Evolutionary conservation across 305 asterid species (phyloP).

Genomic region (Fraxinus greggii): DNA sequence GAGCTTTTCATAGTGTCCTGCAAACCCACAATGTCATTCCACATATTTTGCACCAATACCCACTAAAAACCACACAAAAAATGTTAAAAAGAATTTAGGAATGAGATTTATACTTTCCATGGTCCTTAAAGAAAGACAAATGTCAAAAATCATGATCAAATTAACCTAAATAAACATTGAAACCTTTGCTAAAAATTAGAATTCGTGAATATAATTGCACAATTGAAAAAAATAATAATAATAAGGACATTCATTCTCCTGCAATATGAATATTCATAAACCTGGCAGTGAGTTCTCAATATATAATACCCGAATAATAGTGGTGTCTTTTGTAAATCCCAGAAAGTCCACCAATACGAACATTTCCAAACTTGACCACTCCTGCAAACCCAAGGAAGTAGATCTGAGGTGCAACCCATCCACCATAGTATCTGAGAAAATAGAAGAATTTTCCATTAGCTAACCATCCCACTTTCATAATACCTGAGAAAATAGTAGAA

Average conservation of each 20-base stretch:
- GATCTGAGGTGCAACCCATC: constrained; percentile 95
- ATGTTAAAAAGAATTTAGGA: neutral
- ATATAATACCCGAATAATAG: constrained; percentile 57
- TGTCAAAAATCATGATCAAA: constrained; percentile 1
- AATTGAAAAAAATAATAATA: neutral
- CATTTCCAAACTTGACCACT: constrained; percentile 78
- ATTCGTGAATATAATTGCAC: neutral
- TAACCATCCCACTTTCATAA: constrained; percentile 41
- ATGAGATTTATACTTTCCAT: neutral
- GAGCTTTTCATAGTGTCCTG: constrained; percentile 88
- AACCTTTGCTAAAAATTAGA: neutral
- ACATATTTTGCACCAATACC: constrained; percentile 5
- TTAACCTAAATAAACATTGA: neutral
- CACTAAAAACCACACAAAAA: constrained; percentile 11
- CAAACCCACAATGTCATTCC: constrained; percentile 26
- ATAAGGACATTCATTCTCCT: neutral
- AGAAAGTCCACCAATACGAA: constrained; percentile 97
- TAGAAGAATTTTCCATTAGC: constrained; percentile 29
- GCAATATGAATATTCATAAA: neutral
- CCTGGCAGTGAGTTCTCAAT: constrained; percentile 10
- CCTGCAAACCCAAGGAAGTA: constrained; percentile 97
- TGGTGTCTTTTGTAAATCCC: constrained; percentile 77
- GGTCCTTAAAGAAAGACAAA: neutral
- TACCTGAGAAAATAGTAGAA: constrained; percentile 49
- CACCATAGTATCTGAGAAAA: constrained; percentile 80